These are phyloP conservation scores for Xylariaceae sp. DNA, from an alignment of 2,329 filamentous ascomycete species.

Conservation along the genomic window DNA sequence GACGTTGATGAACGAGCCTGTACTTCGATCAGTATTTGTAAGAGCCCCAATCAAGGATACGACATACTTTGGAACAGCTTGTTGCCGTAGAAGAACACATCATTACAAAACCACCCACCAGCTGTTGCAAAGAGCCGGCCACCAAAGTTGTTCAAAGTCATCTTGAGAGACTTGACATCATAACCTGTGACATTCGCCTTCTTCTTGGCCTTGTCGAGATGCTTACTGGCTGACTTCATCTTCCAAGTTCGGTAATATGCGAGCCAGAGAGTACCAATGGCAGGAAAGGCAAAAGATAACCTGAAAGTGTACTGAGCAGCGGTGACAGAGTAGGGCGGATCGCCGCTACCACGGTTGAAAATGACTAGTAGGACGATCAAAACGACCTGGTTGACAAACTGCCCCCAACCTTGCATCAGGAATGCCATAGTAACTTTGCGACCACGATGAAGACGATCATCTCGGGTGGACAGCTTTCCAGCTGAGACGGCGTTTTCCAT, in stretches of 20 bases:
- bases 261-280: conserved; percentile 87
- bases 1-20: conserved; percentile 74
- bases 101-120: conserved; percentile 90
- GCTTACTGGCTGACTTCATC: conserved; percentile 84
- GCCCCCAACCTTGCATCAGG: conserved; percentile 98
- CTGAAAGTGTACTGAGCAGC: conserved; percentile 88
- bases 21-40: conserved; percentile 5
- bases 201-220: conserved; percentile 78
- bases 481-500: conserved; percentile 88
- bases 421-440: conserved; percentile 95
- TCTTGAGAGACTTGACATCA: conserved; percentile 74
- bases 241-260: conserved; percentile 95
- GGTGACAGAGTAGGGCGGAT: conserved; percentile 72
- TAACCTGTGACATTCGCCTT: conserved; percentile 87
- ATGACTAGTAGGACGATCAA: conserved; percentile 82
- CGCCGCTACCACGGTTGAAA: conserved; percentile 76
- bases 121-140: conserved; percentile 82
- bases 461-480: conserved; percentile 82
- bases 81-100: conserved; percentile 99
- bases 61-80: conserved; percentile 77
- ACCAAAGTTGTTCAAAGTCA: conserved; percentile 80
- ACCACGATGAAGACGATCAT: conserved; percentile 91
- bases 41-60: background rate
- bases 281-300: conserved; percentile 86
- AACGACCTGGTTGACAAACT: conserved; percentile 88